These are phyloP conservation scores for Phytophthora citricola DNA, from an alignment of 352 stramenopile genomes.

Conservation along the genomic window DNA sequence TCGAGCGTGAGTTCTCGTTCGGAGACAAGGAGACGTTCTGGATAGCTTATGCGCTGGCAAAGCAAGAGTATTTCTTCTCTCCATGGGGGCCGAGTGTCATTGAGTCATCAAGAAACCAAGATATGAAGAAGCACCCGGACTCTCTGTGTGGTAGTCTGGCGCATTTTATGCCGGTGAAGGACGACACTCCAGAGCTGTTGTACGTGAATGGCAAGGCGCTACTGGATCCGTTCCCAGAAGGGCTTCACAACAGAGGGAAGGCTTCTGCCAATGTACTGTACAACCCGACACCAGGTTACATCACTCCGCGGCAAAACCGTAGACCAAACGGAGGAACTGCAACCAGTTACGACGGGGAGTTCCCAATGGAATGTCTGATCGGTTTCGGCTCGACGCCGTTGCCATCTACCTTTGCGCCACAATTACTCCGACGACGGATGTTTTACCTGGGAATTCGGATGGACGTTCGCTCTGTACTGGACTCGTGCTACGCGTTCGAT, in stretches of 20 bases:
- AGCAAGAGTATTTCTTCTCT: slow-evolving; percentile 62
- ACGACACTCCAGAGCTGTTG: slow-evolving; percentile 43
- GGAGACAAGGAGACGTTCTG: slow-evolving; percentile 78
- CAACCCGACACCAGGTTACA: slow-evolving; percentile 46
- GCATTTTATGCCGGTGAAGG: slow-evolving; percentile 53
- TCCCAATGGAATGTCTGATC: slow-evolving; percentile 50
- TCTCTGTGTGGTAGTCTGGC: slow-evolving; percentile 65
- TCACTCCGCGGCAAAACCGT: slow-evolving; percentile 50
- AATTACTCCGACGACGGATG: slow-evolving; percentile 45
- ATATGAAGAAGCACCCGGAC: slow-evolving; percentile 53
- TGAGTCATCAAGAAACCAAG: slow-evolving; percentile 50
- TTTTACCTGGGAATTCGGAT: slow-evolving; percentile 48
- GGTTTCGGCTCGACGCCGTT: slow-evolving; percentile 47
- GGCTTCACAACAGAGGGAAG: slow-evolving; percentile 31
- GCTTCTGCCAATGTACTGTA: slow-evolving; percentile 44
- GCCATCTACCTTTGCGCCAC: slow-evolving; percentile 33
- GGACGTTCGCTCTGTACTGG: slow-evolving; percentile 40
- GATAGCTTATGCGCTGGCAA: slow-evolving; percentile 61
- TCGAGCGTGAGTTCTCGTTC: slow-evolving; percentile 52
- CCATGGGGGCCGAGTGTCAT: slow-evolving; percentile 58
- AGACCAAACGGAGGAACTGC: slow-evolving; percentile 20
- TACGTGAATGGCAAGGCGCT: slow-evolving; percentile 65
- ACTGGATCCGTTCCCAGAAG: slow-evolving; percentile 46
- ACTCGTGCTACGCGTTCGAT: slow-evolving; percentile 31
- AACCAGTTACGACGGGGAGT: slow-evolving; percentile 30